phyloP scores from a whole-genome alignment of 2,329 filamentous ascomycete species.

The Colletotrichum sp. region DNA sequence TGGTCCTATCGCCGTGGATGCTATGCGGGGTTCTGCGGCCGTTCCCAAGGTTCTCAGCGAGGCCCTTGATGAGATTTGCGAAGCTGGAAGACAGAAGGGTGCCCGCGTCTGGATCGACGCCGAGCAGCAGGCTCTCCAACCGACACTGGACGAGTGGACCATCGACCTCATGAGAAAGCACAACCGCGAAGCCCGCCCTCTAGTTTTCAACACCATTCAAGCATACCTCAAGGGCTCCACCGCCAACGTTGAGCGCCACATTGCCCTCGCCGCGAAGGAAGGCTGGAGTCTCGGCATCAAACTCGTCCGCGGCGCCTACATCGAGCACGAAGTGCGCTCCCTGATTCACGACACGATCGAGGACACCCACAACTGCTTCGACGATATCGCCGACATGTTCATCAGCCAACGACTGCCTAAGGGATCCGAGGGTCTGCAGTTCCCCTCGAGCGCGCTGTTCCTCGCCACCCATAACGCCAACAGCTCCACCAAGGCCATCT shows the following conservation, averaged over 20 bases:
- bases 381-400: slow-evolving; percentile 72
- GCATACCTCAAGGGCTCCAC: slow-evolving; percentile 75
- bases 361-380: slow-evolving; percentile 75
- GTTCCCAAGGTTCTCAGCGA: slow-evolving; percentile 69
- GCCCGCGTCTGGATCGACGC: slow-evolving; percentile 84
- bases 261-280: slow-evolving; percentile 61
- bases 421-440: slow-evolving; percentile 48
- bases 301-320: slow-evolving; percentile 77
- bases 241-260: slow-evolving; percentile 61
- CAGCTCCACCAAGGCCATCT: slow-evolving; percentile 61
- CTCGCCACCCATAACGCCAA: slow-evolving; percentile 80
- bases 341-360: slow-evolving; percentile 76
- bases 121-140: slow-evolving; percentile 80
- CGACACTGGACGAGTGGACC: slow-evolving; percentile 82
- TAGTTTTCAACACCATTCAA: slow-evolving; percentile 84
- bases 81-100: slow-evolving; percentile 70
- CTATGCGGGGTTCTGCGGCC: slow-evolving; percentile 65
- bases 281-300: slow-evolving; percentile 76
- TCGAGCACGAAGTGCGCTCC: slow-evolving; percentile 71
- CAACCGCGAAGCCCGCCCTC: slow-evolving; percentile 68
- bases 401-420: slow-evolving; percentile 61
- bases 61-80: slow-evolving; percentile 78
- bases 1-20: slow-evolving; percentile 72
- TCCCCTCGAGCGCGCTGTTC: slow-evolving; percentile 63
- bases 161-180: slow-evolving; percentile 78